Percentiles rank a stretch among this genome's conserved stretches.
phyloP scores from a whole-genome alignment of 164 flowering plant genomes.

The Malania oleifera region DNA sequence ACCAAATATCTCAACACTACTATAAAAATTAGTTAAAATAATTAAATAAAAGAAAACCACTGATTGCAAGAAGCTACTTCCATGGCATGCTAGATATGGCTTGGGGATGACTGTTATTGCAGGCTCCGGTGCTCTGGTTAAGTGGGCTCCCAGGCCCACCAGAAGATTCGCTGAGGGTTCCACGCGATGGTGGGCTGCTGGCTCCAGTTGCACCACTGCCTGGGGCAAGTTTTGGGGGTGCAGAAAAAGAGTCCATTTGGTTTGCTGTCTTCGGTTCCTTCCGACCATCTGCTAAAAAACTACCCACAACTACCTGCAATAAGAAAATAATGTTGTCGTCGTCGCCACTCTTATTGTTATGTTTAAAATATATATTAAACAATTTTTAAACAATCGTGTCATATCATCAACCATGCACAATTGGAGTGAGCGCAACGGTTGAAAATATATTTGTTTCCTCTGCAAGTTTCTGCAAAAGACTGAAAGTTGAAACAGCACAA shows the following conservation, averaged over 20 bases:
- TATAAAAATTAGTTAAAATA: constrained; percentile 8
- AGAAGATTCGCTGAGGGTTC: constrained; percentile 77
- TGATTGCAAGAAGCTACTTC: constrained; percentile 33
- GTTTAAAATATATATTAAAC: not conserved
- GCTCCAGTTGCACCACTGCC: constrained; percentile 37
- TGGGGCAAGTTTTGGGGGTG: constrained; percentile 25
- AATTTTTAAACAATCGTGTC: too few species aligned
- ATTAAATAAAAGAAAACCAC: not conserved
- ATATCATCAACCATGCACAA: too few species aligned
- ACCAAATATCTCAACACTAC: constrained; percentile 9
- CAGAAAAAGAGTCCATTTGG: constrained; percentile 35
- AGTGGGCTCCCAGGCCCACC: constrained; percentile 87
- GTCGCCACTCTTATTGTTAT: not conserved
- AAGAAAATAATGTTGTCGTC: not conserved
- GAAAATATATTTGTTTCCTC: too few species aligned
- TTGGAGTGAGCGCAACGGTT: too few species aligned
- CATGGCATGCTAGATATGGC: constrained; percentile 53
- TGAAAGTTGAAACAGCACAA: not conserved
- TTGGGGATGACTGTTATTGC: constrained; percentile 47
- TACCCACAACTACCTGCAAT: constrained; percentile 80
- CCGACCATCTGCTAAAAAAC: constrained; percentile 53
- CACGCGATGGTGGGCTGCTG: constrained; percentile 69
- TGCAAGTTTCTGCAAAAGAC: not conserved
- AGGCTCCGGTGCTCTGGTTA: constrained; percentile 58
- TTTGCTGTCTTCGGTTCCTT: constrained; percentile 41